These are phyloP conservation scores for Parafenestella ontariensis DNA, from an alignment of 2,329 filamentous ascomycete genomes.

Conservation along the genomic window DNA sequence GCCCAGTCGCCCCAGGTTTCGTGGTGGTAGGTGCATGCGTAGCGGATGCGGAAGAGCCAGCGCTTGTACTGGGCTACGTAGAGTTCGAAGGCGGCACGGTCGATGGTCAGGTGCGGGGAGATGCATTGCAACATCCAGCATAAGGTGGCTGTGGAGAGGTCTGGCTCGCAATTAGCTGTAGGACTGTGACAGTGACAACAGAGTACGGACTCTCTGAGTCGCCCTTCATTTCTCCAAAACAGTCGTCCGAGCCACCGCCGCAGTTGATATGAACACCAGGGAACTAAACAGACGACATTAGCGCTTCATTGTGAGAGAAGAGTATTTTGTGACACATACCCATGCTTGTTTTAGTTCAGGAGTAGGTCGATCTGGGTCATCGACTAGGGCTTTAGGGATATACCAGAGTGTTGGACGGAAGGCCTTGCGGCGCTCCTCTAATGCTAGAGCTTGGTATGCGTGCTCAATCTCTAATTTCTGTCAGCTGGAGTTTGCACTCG, in stretches of 20 bases:
- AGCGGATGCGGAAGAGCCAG: constrained; percentile 40
- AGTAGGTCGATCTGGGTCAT: constrained; percentile 24
- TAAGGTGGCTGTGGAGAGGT: constrained; percentile 57
- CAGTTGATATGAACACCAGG: constrained; percentile 61
- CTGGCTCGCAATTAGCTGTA: constrained; percentile 12
- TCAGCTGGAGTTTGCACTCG: constrained; percentile 32
- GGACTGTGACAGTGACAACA: background rate
- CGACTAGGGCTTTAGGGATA: constrained; percentile 44
- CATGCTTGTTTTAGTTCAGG: constrained; percentile 59
- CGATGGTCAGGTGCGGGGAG: constrained; percentile 55
- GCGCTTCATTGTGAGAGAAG: background rate
- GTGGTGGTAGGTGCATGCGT: constrained; percentile 42
- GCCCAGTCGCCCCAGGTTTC: constrained; percentile 17
- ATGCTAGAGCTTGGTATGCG: constrained; percentile 62
- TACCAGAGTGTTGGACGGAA: constrained; percentile 63
- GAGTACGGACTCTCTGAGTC: constrained; percentile 41
- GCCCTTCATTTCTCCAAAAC: constrained; percentile 38
- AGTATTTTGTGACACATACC: constrained; percentile 26
- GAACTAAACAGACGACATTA: constrained; percentile 35
- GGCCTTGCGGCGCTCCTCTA: constrained; percentile 61
- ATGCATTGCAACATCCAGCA: constrained; percentile 65
- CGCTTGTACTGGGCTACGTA: constrained; percentile 50
- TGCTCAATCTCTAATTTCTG: constrained; percentile 52
- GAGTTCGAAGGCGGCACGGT: constrained; percentile 51
- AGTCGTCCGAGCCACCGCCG: constrained; percentile 55